Base-by-base conservation (phyloP, 2,329 filamentous ascomycete species). In the Dryadomyces quercivorus region DNA sequence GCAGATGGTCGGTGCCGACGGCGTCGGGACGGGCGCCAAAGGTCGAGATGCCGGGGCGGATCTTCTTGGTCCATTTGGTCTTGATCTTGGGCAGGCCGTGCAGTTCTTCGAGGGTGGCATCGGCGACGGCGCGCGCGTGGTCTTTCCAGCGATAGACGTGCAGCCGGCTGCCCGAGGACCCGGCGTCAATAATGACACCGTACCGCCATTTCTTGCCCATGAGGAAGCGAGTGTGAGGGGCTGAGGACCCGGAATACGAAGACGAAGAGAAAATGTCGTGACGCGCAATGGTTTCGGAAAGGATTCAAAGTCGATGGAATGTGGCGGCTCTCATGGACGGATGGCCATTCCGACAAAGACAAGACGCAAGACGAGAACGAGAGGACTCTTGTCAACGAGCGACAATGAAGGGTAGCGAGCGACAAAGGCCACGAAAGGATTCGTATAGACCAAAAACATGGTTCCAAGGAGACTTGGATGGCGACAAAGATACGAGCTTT, bases 141-240 rank as follows among this genome's bases (percentile, higher is more conserved):
- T 94, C 86, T 64, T 91, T 81, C 93, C 93, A 98, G 70, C 84
- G 82, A 72, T 98, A 98, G 56, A 98, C 82, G 69, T 98, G 89
- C 59, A 95, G 78, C 67, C 93, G 86, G 64, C 92, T 97, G 67
- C 93, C 92, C 69, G 93, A 97, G 69, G 93, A 97, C 62, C 93
- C 93, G 67, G 93, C 93, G 78, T 98, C 93, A 65, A 98, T 81
- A 66, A 98, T 91, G 63, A 97, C 88, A 67, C 91, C 93, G 77
- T 94, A 96, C 73, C 81, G 78, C 65, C 76, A n/a, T 44, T 57
- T 59, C 36, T 57, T 59, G 22, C 55, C 55, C 57, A 59, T 59
- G 36, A 47, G 18, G 34, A 44, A 48, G 20, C 50, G 21, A 8
- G 13, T 22, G n/a, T 40, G 36, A 16, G 36, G 36, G 36, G 26